Conservation (phyloP, 345 rosid species). For the Gossypium anomalum region DNA sequence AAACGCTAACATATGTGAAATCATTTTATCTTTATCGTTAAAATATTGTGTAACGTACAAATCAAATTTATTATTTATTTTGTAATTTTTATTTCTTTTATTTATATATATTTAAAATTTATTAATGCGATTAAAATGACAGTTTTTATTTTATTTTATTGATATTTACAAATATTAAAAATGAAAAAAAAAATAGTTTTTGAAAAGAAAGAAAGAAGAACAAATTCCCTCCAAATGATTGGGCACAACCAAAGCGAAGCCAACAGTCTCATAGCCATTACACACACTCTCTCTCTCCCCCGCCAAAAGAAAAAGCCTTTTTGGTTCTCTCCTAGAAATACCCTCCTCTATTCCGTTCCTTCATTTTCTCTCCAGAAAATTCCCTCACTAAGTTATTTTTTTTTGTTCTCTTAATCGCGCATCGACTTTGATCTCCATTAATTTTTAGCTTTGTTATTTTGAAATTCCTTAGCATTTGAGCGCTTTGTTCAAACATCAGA, state of each 20-base stretch:
- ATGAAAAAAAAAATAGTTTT: background rate
- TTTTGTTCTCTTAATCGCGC: background rate
- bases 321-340: constrained; percentile 13
- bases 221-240: constrained; percentile 78
- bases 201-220: constrained; percentile 27
- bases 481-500: background rate
- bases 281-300: constrained; percentile 3
- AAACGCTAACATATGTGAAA: no score
- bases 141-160: background rate
- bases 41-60: background rate
- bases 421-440: background rate
- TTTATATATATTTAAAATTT: background rate
- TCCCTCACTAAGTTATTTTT: constrained; percentile 7
- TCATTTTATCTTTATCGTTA: background rate
- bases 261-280: constrained; percentile 3
- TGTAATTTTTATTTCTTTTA: background rate
- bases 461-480: background rate
- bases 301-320: constrained; percentile 25
- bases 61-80: background rate
- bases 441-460: background rate
- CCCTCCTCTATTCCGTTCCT: background rate
- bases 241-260: constrained; percentile 29
- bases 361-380: background rate
- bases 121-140: background rate
- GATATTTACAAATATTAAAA: background rate